Evolutionary conservation across 208 protist genomes (phyloP).

Genomic region (Wallacemonas sp.): DNA sequence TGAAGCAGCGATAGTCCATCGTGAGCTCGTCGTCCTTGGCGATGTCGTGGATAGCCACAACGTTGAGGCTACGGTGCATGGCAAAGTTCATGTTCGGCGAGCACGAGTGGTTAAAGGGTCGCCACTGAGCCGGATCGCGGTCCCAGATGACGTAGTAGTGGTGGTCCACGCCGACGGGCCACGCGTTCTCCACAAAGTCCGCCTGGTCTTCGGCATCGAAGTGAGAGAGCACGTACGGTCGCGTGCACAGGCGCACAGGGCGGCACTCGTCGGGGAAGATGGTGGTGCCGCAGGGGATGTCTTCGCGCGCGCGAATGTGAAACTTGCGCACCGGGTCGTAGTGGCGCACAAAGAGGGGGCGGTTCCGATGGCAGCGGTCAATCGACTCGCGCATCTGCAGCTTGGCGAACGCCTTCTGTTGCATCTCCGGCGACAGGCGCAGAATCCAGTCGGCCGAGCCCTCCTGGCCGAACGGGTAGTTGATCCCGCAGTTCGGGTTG

Average conservation of each 20-base stretch:
- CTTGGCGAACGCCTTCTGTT: conserved; percentile 82
- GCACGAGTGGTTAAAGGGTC: conserved; percentile 85
- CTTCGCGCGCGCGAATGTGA: conserved; percentile 56
- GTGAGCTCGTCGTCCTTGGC: conserved; percentile 81
- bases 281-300: conserved; percentile 53
- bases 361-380: conserved; percentile 29
- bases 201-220: conserved; percentile 50
- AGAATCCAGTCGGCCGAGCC: conserved; percentile 91
- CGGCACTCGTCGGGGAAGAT: conserved; percentile 75
- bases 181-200: conserved; percentile 74
- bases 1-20: conserved; percentile 89
- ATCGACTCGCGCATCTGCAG: conserved; percentile 81
- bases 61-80: conserved; percentile 61
- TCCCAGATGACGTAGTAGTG: conserved; percentile 91
- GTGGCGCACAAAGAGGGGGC: conserved; percentile 48
- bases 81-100: conserved; percentile 80
- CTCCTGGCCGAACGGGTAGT: conserved; percentile 87
- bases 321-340: conserved; percentile 68
- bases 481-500: conserved; percentile 92
- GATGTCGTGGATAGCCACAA: conserved; percentile 74
- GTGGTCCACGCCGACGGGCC: conserved; percentile 62
- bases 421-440: conserved; percentile 54
- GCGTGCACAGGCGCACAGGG: conserved; percentile 73
- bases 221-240: conserved; percentile 56
- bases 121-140: conserved; percentile 64